Percentiles rank a stretch among this genome's conserved stretches.
Conservation (phyloP, 139 green algal species). For the Coelastrella sp. region DNA sequence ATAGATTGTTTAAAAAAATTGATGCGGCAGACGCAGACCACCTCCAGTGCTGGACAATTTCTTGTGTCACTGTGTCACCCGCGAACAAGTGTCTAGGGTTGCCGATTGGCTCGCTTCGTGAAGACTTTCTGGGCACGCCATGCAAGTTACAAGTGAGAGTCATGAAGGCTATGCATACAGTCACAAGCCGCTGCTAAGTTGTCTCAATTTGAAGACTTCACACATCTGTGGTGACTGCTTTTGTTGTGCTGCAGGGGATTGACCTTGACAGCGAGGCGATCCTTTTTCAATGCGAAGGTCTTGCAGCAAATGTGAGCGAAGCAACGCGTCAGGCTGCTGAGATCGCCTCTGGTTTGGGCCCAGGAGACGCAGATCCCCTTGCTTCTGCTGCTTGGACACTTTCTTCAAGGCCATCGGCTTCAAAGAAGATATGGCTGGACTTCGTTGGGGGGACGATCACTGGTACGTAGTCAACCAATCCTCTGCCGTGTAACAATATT, state of each 20-base stretch:
- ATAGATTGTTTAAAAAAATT: background rate
- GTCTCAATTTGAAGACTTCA: background rate
- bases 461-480: background rate
- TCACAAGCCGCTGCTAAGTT: background rate
- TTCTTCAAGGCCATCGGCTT: background rate
- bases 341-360: slow-evolving; percentile 2
- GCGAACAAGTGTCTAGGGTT: too few relatives aligned
- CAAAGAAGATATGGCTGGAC: slow-evolving; percentile 30
- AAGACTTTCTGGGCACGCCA: too few relatives aligned
- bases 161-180: background rate
- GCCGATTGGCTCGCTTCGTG: too few relatives aligned
- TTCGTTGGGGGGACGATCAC: slow-evolving; percentile 1
- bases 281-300: background rate
- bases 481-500: background rate
- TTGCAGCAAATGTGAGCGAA: background rate
- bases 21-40: background rate
- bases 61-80: too few relatives aligned
- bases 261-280: background rate
- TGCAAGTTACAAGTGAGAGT: too few relatives aligned
- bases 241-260: background rate
- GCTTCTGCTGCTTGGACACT: slow-evolving; percentile 9
- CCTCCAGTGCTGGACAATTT: background rate
- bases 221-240: background rate
- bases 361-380: background rate
- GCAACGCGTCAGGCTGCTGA: background rate